phyloP scores from a whole-genome alignment of 2,329 filamentous ascomycete species.

The Nothopassalora personata region DNA sequence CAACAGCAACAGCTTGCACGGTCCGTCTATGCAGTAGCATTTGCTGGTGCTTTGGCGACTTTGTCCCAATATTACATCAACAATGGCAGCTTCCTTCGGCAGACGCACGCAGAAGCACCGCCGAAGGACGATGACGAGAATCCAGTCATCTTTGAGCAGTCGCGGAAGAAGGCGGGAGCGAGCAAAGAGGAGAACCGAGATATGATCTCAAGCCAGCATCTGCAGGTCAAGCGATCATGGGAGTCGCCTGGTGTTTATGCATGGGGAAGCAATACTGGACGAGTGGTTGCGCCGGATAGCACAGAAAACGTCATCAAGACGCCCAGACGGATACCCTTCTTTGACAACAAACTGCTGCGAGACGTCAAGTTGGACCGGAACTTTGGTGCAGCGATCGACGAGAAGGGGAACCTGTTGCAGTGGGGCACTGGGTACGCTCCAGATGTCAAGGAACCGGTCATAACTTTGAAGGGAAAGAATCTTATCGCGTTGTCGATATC shows the following conservation, averaged over 20 bases:
- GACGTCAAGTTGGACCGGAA: slow-evolving; percentile 79
- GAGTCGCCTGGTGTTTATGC: slow-evolving; percentile 83
- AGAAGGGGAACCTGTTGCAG: slow-evolving; percentile 82
- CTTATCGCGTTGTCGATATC: slow-evolving; percentile 72
- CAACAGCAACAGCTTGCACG: slow-evolving; percentile 44
- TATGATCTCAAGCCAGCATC: slow-evolving; percentile 74
- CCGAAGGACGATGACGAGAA: slow-evolving; percentile 40
- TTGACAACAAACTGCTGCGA: slow-evolving; percentile 75
- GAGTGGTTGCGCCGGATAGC: slow-evolving; percentile 79
- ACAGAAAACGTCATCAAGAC: slow-evolving; percentile 71
- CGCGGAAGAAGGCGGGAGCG: slow-evolving; percentile 47
- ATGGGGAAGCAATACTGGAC: slow-evolving; percentile 84
- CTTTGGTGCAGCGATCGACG: slow-evolving; percentile 81
- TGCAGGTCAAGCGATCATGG: slow-evolving; percentile 78
- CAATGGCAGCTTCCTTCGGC: slow-evolving; percentile 35
- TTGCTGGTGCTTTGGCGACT: slow-evolving; percentile 41
- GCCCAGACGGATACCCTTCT: slow-evolving; percentile 71
- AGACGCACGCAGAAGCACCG: slow-evolving; percentile 47
- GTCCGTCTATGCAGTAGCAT: slow-evolving; percentile 39
- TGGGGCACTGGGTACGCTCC: slow-evolving; percentile 78
- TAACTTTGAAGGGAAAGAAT: slow-evolving; percentile 76
- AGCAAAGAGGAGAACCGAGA: slow-evolving; percentile 70
- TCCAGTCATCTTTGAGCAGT: slow-evolving; percentile 63
- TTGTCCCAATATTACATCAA: slow-evolving; percentile 41
- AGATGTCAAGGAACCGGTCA: slow-evolving; percentile 56